These are phyloP conservation scores for Rusavskia elegans DNA, from an alignment of 495 filamentous ascomycete genomes.

Conservation along the genomic window DNA sequence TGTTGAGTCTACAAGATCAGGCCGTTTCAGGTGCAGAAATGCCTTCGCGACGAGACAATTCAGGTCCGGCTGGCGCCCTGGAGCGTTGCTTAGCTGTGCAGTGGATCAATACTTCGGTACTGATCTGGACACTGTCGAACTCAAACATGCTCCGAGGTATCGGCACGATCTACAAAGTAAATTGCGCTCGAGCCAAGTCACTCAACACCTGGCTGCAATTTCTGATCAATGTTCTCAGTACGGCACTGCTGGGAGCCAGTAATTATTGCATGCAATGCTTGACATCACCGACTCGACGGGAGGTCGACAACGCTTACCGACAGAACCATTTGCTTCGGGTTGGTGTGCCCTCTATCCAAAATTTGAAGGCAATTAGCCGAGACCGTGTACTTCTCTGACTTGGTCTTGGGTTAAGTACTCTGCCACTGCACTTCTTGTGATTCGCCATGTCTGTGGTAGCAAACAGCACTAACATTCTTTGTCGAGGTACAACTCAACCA, in stretches of 20 bases:
- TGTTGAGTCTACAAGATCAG: too few relatives aligned
- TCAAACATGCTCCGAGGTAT: not conserved
- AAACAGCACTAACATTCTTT: too few relatives aligned
- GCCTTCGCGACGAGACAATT: too few relatives aligned
- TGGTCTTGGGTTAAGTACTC: not conserved
- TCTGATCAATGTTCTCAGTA: slow-evolving; percentile 12
- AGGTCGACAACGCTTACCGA: slow-evolving; percentile 7
- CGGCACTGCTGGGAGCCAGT: slow-evolving; percentile 8
- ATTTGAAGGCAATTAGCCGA: slow-evolving; percentile 1
- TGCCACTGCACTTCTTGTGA: slow-evolving; percentile 7
- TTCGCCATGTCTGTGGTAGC: too few relatives aligned
- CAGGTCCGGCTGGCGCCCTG: too few relatives aligned
- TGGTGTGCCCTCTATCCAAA: slow-evolving; percentile 6
- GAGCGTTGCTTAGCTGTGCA: too few relatives aligned
- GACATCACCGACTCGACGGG: slow-evolving; percentile 4
- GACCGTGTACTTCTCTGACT: not conserved
- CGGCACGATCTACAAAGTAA: not conserved
- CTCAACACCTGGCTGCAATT: slow-evolving; percentile 3
- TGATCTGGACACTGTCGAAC: not conserved
- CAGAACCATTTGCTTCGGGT: slow-evolving; percentile 3
- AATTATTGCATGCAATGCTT: slow-evolving; percentile 12
- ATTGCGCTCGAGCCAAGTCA: not conserved
- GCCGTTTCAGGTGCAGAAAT: too few relatives aligned
- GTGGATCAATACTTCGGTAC: slow-evolving; percentile 3
- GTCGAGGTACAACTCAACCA: too few relatives aligned